Base-by-base conservation (phyloP, 2,329 filamentous ascomycete species). In the Trichoderma brevicompactum region DNA sequence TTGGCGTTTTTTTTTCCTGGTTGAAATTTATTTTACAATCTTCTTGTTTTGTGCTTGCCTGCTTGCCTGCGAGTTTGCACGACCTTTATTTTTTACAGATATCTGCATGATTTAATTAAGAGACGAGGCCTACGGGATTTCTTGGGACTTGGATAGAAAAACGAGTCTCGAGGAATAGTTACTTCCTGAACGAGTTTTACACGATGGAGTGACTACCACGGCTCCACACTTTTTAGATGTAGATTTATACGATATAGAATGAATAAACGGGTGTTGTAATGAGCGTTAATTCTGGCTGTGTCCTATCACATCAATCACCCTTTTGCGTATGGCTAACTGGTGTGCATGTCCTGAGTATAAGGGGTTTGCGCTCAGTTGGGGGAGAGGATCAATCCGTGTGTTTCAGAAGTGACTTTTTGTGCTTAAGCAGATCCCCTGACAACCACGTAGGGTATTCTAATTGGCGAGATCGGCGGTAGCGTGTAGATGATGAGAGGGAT, bases 231-330 rank as follows among this genome's bases (percentile, higher is more conserved):
- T 58, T 52, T 38, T 52, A 46, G 63, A 58, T 62, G 66, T 63
- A 67, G 43, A 67, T 52, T 62, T 65, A 63, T 58, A 65, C 44
- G 66, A 64, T 67, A 67, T 65, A 67, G 65, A 65, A 61, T 40
- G 49, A 67, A 65, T 61, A 64, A 46, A 64, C 34, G 17, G 61
- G 23, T 64, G 50, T 49, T 55, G 61, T 49, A 49, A 64, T 55
- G 61, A 56, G 50, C 15, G 13, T 43, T 17, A 40, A 4, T 3
- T 36, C 6, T 44, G 38, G 28, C 17, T 40, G 59, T 38, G 43
- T 13, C 28, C 40, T 36, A 34, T 58, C 28, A 10, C 54, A 15
- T 15, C 28, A 46, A 36, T 28, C 36, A 10, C 41, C 17, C 17
- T 15, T 46, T 59, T 38, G 15, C 28, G 38, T 41, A 38, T 52